Evolutionary conservation across 495 filamentous ascomycete genomes (phyloP).

Genomic region (Penicillium bialowiezense): DNA sequence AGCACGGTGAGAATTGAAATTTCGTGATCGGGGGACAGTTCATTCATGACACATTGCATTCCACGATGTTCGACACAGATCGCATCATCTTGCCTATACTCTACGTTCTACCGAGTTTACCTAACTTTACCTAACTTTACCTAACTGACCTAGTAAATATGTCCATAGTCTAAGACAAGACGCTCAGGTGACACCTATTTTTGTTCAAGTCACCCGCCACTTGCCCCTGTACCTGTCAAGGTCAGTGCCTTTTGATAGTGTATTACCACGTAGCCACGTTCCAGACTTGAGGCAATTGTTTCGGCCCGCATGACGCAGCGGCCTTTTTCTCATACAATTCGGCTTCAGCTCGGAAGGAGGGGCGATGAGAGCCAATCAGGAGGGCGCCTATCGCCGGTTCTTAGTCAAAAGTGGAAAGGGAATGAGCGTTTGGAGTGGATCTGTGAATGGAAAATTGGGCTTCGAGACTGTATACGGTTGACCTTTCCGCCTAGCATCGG

Average conservation of each 20-base stretch:
- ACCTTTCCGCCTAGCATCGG: slow-evolving; percentile 20
- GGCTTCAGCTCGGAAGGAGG: slow-evolving; percentile 23
- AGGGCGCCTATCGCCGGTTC: slow-evolving; percentile 16
- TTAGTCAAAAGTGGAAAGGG: slow-evolving; percentile 20
- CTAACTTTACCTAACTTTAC: too few species aligned
- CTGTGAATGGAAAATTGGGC: slow-evolving; percentile 13
- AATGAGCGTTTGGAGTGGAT: slow-evolving; percentile 16
- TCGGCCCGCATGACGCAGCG: slow-evolving; percentile 35
- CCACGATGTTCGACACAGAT: slow-evolving; percentile 19
- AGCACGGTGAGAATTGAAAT: background rate
- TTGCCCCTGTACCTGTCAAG: slow-evolving; percentile 5
- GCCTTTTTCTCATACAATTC: slow-evolving; percentile 19
- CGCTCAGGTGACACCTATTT: slow-evolving; percentile 8
- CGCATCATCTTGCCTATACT: too few species aligned
- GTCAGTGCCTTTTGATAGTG: too few species aligned
- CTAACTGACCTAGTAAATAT: too few species aligned
- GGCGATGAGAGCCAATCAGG: slow-evolving; percentile 21
- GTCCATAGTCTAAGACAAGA: slow-evolving; percentile 3
- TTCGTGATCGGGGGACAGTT: background rate
- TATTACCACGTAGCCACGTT: slow-evolving; percentile 7
- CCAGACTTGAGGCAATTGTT: slow-evolving; percentile 26
- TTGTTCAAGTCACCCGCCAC: slow-evolving; percentile 2
- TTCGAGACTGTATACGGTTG: slow-evolving; percentile 20
- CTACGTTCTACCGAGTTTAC: too few species aligned
- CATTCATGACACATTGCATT: slow-evolving; percentile 27